Base-by-base conservation (phyloP, 331 rosid species). In the Prunus yedoensis region DNA sequence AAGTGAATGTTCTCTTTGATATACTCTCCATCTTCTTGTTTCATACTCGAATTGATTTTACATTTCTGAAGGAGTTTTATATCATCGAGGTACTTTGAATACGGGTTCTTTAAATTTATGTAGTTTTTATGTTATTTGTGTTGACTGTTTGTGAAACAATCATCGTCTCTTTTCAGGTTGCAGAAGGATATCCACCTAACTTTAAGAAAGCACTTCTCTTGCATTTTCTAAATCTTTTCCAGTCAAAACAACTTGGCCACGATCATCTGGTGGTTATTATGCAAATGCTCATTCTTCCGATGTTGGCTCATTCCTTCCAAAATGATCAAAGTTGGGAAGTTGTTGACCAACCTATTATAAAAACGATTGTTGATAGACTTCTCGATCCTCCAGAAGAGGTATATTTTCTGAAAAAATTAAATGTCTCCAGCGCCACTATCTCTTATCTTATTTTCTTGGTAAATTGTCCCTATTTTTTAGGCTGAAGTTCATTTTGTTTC, bases 361-460 rank as follows among this genome's bases (percentile, higher is more conserved):
- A 95, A 83, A 92, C 98, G 74, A 91, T 95, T 59, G 98, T 95
- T n/a, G 99, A 95, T 82, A 95, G 93, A 85, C 99, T 95, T 92
- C 98, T 95, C 35, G 99, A 95, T 87, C 99, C 99, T 81, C 99
- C 97, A n/a, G 99, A 95, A 83, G 99, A 92, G 97, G 99, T 95
- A 78, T 27, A 1, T 28, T 60, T 61, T 47, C 47, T 18, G 47
- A n/a, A 60, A 58, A 10, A 75, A 59, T 47, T 32, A 74, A 35
- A 3, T 2, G 17, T 28, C 45, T 46, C 30, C 32, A 27, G 60
- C n/a, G 35, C 47, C 20, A 12, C 64, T 60, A 18, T 18, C 2
- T 60, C 32, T 10, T 27, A 12, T 47, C 49, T 10, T 27, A 12
- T 71, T 15, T 46, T n/a, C n/a, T 13, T 35, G 14, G 51, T 45